Evolutionary conservation across 192 early-diverging fungal genomes (phyloP), one percentile per base, ranked within the genome.

Genomic region (Fimicolochytrium jonesii): DNA sequence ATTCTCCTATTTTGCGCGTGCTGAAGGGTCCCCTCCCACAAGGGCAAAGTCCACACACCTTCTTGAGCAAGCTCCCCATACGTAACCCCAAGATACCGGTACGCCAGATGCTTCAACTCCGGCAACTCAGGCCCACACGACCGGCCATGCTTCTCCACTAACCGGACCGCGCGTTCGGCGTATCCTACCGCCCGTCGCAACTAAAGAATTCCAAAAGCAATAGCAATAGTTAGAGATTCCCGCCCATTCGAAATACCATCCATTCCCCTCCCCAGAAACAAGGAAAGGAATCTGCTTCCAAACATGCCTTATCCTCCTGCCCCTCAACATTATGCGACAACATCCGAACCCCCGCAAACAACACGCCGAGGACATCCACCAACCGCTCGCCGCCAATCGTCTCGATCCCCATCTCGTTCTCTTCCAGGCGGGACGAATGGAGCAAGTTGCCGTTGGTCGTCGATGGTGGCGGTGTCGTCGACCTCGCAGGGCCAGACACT

Each of bases 51-150:
- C n/a, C n/a, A n/a, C n/a, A 28, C 1, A 64, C 49, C 52, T 52
- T 82, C 80, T 39, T 46, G 37, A 0, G 64, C 74, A 11, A 77
- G 48, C 47, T 82, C 80, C 7, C 75, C 75, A 54, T 69, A 75
- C 13, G 69, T 64, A 15, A 79, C 52, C 11, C 75, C 80, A 11
- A 74, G 49, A 18, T 45, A 72, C 42, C 72, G 64, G 44, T 56
- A 73, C 31, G 69, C 61, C 61, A 25, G 7, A 33, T 41, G 41
- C 33, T 64, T 30, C 33, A 75, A 45, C 49, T 44, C 46, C 18
- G 47, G 4, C 22, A 62, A 33, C n/a, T 54, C 17, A 10, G 25
- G 32, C 46, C 41, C 52, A 37, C 30, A 56, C 23, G 48, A 43
- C 32, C 0, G 35, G 13, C 66, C 73, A 51, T 75, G 65, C 9